These are phyloP conservation scores for Acanthamoeba castellanii DNA, from an alignment of 208 protist species.

Conservation along the genomic window DNA sequence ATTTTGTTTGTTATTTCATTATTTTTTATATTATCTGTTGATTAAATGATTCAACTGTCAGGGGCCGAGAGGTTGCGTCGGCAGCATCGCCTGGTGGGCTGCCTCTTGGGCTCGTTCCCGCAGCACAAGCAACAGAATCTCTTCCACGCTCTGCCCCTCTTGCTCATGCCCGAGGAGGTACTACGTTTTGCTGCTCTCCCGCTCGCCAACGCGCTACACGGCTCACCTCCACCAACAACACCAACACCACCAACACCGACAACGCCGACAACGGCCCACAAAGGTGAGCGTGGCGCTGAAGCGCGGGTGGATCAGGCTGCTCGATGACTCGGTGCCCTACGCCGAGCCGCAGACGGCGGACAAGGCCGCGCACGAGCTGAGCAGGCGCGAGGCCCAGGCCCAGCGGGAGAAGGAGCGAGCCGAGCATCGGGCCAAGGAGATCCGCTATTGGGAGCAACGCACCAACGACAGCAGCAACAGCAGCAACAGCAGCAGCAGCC, in stretches of 20 bases:
- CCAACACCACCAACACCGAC: no score
- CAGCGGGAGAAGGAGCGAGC: not conserved
- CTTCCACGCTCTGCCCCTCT: not conserved
- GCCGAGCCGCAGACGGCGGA: not conserved
- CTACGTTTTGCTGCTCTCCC: not conserved
- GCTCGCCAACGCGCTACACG: not conserved
- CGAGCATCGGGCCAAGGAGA: not conserved
- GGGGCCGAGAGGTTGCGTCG: not conserved
- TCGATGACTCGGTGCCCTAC: conserved; percentile 17
- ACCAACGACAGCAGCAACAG: not conserved
- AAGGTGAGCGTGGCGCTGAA: conserved; percentile 34
- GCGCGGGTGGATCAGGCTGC: conserved; percentile 12
- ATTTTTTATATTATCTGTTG: not conserved
- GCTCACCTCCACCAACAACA: no score
- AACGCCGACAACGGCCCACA: no score
- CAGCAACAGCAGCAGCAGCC: not conserved
- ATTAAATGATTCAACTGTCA: not conserved
- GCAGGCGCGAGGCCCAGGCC: not conserved
- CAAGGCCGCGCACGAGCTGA: not conserved
- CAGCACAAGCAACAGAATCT: conserved; percentile 47
- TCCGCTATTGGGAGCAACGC: conserved; percentile 9
- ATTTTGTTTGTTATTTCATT: not conserved
- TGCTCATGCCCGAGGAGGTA: conserved; percentile 46
- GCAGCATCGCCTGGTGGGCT: not conserved
- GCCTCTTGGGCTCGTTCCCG: not conserved